A percentile compares a stretch with the other conserved stretches of the same genome.
phyloP scores from a whole-genome alignment of 345 rosid species.

The Salix dunnii region DNA sequence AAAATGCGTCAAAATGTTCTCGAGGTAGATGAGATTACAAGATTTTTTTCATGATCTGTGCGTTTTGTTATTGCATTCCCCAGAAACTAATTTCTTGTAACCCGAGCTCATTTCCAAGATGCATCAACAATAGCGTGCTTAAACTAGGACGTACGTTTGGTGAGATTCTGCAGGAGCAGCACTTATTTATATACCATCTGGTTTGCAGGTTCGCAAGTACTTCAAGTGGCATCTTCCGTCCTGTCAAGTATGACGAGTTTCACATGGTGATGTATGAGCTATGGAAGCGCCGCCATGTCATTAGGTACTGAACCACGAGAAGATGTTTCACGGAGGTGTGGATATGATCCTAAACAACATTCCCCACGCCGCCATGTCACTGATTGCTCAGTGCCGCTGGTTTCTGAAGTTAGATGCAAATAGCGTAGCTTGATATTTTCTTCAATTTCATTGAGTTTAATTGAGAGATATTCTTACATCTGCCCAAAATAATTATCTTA shows the following conservation, averaged over 20 bases:
- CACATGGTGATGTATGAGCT: conserved; percentile 96
- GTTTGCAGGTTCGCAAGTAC: background rate
- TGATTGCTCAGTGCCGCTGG: background rate
- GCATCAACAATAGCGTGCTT: background rate
- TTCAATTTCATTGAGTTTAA: no score
- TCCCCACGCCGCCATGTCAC: no score
- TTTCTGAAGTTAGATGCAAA: background rate
- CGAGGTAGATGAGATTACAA: background rate
- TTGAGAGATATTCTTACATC: no score
- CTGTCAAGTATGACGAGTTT: conserved; percentile 71
- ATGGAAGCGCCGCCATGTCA: conserved; percentile 87
- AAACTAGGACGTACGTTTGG: background rate
- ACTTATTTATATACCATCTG: background rate
- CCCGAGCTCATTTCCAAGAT: background rate
- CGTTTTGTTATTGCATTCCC: no score
- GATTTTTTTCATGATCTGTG: background rate
- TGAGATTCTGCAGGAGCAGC: no score
- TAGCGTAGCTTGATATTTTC: background rate
- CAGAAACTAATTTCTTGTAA: no score
- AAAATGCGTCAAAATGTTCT: conserved; percentile 39
- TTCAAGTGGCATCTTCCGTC: conserved; percentile 94
- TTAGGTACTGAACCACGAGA: conserved; percentile 41
- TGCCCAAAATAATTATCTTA: no score
- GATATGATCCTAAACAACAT: background rate
- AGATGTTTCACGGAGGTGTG: background rate